Evolutionary conservation across 192 early-diverging fungal species (phyloP).

Genomic region (Coemansia sp.): DNA sequence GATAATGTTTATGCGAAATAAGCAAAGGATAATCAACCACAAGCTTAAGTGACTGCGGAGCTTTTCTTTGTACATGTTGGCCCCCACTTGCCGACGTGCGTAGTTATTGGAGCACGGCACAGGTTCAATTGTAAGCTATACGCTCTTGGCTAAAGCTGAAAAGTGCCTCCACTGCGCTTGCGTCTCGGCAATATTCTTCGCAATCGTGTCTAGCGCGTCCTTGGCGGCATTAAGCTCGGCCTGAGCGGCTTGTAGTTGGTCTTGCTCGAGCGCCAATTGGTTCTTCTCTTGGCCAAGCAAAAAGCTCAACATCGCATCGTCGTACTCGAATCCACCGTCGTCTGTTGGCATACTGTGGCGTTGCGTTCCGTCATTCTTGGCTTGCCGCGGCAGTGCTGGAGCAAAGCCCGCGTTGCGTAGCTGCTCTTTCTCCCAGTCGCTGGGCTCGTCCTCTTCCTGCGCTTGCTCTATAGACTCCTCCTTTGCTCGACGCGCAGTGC

Average conservation of each 20-base stretch:
- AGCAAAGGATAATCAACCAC: not conserved
- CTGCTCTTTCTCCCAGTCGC: constrained; percentile 52
- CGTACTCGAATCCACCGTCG: constrained; percentile 22
- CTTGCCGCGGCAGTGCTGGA: not conserved
- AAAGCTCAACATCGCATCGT: constrained; percentile 27
- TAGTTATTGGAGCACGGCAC: not conserved
- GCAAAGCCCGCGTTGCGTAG: constrained; percentile 44
- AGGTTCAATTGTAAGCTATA: not conserved
- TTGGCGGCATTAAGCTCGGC: constrained; percentile 10
- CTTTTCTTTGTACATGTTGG: not conserved
- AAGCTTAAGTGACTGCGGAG: constrained; percentile 8
- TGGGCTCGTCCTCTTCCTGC: constrained; percentile 33
- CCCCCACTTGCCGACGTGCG: not conserved
- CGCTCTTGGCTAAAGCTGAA: constrained; percentile 20
- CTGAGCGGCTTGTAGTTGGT: constrained; percentile 18
- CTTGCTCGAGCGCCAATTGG: constrained; percentile 28
- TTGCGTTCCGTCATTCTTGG: not conserved
- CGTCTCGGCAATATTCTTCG: constrained; percentile 14
- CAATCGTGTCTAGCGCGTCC: constrained; percentile 11
- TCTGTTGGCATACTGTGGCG: constrained; percentile 16
- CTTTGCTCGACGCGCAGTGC: constrained; percentile 18
- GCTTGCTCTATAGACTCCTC: constrained; percentile 35
- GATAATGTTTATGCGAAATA: not conserved
- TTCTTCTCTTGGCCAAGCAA: constrained; percentile 37
- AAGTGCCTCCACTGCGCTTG: constrained; percentile 43